Base-by-base conservation (phyloP, 2,329 filamentous ascomycete genomes). In the Paracorniculantispora psalliotae region DNA sequence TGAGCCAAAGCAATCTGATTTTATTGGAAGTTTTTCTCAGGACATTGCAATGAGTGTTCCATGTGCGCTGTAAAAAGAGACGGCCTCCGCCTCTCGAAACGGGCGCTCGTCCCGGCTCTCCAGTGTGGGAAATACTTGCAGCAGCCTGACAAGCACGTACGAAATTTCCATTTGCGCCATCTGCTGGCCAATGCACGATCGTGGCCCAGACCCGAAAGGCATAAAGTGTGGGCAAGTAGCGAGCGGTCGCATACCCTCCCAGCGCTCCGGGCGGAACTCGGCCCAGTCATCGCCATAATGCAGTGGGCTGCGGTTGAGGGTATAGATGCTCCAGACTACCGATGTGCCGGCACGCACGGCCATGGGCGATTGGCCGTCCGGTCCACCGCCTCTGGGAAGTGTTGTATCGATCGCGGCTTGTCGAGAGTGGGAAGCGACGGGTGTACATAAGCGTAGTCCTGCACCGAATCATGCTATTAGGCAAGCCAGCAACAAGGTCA, bases 311-410 rank as follows among this genome's bases (percentile, higher is more conserved):
- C 57, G 57, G 50, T 55, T 59, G 28, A 59, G 44, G 19, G 57
- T 43, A 35, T 54, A 59, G 19, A 59, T 23, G 33, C 57, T 59
- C 53, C 53, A 61, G 21, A 49, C 39, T 43, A 81, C 73, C 3
- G 73, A 65, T 5, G 74, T 73, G 30, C 81, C 80, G 59, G 78
- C 78, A 9, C 68, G 69, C 5, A 84, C 72, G 60, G 80, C 78
- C 13, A 85, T 64, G 0, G 81, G 81, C 1, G 74, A 71, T 17
- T 68, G 69, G 39, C 79, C 76, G 52, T 81, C 74, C 4, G 72
- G 64, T 0, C 81, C 81, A 33, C 82, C 82, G 39, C 82, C 82
- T 1, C 71, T 66, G 1, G 82, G 82, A 0, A 85, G 71, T 0
- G 74, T 72, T 0, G 81, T 81, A 65, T 83, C 79, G 37, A 63